A percentile compares a stretch with the other conserved stretches of the same genome.
Evolutionary conservation across 1,139 yeast species (phyloP).

Genomic region (Sugiyamaella sp.): DNA sequence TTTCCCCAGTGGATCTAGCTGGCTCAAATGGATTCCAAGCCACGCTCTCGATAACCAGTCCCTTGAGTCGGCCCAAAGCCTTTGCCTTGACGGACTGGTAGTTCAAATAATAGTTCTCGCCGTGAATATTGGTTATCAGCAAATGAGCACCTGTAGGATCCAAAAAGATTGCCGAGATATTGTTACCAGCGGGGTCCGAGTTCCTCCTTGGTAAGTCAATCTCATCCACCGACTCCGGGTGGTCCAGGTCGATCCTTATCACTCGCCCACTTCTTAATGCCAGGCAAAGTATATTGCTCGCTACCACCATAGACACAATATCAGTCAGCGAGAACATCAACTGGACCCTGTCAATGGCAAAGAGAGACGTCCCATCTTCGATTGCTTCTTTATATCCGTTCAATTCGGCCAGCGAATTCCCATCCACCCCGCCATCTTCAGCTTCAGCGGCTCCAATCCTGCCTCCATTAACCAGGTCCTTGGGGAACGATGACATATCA

Average conservation of each 20-base stretch:
- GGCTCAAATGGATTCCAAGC: slow-evolving; percentile 50
- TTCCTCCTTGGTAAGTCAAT: slow-evolving; percentile 39
- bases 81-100: slow-evolving; percentile 45
- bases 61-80: slow-evolving; percentile 48
- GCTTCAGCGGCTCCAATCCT: slow-evolving; percentile 10
- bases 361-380: slow-evolving; percentile 29
- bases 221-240: slow-evolving; percentile 56
- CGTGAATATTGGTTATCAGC: slow-evolving; percentile 49
- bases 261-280: slow-evolving; percentile 51
- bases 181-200: slow-evolving; percentile 33
- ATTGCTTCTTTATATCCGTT: slow-evolving; percentile 17
- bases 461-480: neutral
- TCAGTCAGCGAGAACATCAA: slow-evolving; percentile 54
- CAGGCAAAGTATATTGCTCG: slow-evolving; percentile 53
- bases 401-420: neutral
- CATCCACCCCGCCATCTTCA: neutral
- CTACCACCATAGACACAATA: slow-evolving; percentile 50
- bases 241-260: slow-evolving; percentile 55
- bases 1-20: slow-evolving; percentile 48
- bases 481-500: slow-evolving; percentile 2
- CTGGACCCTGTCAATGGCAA: slow-evolving; percentile 56
- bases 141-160: slow-evolving; percentile 56
- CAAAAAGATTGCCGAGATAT: slow-evolving; percentile 43
- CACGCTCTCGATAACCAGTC: slow-evolving; percentile 47
- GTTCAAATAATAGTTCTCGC: slow-evolving; percentile 52